Percentiles rank a stretch among this genome's conserved stretches.
Conservation (phyloP, 352 stramenopile genomes). For the Blastocystis sp. region DNA sequence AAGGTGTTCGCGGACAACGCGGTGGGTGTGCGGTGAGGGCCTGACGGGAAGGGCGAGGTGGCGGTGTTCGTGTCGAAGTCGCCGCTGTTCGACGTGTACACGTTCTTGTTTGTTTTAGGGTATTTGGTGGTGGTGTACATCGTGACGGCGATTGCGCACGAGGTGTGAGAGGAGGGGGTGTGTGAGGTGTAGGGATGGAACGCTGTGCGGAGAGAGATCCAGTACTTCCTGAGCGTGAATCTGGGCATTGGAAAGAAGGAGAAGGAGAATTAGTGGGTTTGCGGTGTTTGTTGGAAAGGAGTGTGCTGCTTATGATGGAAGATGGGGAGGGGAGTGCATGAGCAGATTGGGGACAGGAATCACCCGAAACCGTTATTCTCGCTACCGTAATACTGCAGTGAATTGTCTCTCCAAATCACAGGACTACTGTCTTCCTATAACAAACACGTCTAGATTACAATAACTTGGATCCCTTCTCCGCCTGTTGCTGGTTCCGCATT, state of each 20-base stretch:
- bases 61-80: constrained; percentile 40
- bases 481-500: constrained; percentile 29
- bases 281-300: not conserved
- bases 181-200: not conserved
- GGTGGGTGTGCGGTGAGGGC: not conserved
- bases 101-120: constrained; percentile 4
- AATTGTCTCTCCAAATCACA: too few relatives aligned
- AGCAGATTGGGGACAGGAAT: too few relatives aligned
- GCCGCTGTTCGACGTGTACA: constrained; percentile 55
- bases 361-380: too few relatives aligned
- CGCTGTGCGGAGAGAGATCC: not conserved
- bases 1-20: constrained; percentile 56
- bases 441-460: constrained; percentile 25
- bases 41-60: constrained; percentile 7
- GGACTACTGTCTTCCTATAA: not conserved
- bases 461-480: constrained; percentile 44
- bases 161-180: too few relatives aligned
- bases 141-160: constrained; percentile 9
- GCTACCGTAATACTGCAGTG: too few relatives aligned
- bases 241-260: constrained; percentile 6
- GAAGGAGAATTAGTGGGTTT: constrained; percentile 51
- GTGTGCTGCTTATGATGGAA: too few relatives aligned
- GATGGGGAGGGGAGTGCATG: too few relatives aligned
- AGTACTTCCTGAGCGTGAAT: not conserved
- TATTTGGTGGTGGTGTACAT: constrained; percentile 37